Evolutionary conservation across 163 green algal species (phyloP), one percentile per base, ranked within the genome.

Genomic region (Scenedesmus sp.): DNA sequence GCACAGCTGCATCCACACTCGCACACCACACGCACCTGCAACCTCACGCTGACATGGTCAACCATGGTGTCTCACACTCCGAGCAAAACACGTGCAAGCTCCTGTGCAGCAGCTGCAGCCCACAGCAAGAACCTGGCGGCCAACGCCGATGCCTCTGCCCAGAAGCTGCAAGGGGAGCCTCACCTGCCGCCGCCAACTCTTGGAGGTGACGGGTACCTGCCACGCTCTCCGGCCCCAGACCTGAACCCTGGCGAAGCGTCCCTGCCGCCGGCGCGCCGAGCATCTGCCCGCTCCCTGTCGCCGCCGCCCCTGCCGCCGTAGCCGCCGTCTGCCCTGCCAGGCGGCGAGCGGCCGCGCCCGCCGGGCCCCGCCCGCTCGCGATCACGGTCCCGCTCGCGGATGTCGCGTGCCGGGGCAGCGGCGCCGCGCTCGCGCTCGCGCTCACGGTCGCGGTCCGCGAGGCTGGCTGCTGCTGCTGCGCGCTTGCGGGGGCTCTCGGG

Each of bases 171-270:
- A 42, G 26, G 7, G 6, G 7, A 78, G 12, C 33, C 7, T 26
- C 33, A 7, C 70, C 33, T 33, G 30, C 70, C 70, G 33, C 70
- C 37, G 72, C 78, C 78, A 22, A 70, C 56, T 18, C 85, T 42
- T 42, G 85, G 85, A 40, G 85, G 85, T 72, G 68, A 85, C 4
- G 85, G 43, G n/a, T 76, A 73, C 68, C 83, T 44, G 18, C 81
- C 81, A 13, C 51, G n/a, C 7, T 30, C 72, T 24, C 33, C 42
- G 9, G 40, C 78, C 20, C 35, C 40, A 26, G 16, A 18, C 53
- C 53, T 76, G 51, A 51, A 87, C 13, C 82, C 82, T 16, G 82
- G 82, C 43, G 82, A 87, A 7, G 4, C 51, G 2, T 87, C 82
- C 20, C 85, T 83, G 46, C 85, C 85, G 15, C 85, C 35, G 0